phyloP scores from a whole-genome alignment of 2,329 filamentous ascomycete species.

The Macrophomina pseudophaseolina region DNA sequence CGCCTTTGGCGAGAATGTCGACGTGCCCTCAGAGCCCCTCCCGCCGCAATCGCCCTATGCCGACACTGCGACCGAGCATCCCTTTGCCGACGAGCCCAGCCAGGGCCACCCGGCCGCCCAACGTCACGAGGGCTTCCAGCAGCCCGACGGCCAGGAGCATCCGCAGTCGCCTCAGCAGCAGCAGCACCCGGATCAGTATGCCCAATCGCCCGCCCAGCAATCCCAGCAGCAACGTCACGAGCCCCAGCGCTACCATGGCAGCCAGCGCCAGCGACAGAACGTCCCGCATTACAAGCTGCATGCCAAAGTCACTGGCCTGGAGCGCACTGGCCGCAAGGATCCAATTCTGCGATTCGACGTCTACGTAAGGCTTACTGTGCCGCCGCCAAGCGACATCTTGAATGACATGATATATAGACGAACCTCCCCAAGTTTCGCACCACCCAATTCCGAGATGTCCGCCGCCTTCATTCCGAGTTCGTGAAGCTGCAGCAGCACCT shows the following conservation, averaged over 20 bases:
- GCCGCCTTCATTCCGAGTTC: constrained; percentile 94
- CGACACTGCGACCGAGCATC: constrained; percentile 29
- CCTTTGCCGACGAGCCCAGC: constrained; percentile 25
- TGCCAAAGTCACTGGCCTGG: constrained; percentile 91
- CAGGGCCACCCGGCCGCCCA: neutral
- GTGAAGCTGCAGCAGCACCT: constrained; percentile 94
- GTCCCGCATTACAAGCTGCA: constrained; percentile 83
- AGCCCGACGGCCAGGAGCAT: constrained; percentile 33
- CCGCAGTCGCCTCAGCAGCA: constrained; percentile 46
- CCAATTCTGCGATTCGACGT: constrained; percentile 95
- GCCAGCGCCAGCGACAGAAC: constrained; percentile 45
- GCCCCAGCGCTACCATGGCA: constrained; percentile 55
- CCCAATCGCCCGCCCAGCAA: constrained; percentile 41
- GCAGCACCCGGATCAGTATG: constrained; percentile 38
- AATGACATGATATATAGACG: constrained; percentile 63
- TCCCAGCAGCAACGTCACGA: constrained; percentile 46
- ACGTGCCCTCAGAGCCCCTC: constrained; percentile 48
- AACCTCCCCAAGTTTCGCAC: constrained; percentile 98
- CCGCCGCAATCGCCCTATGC: constrained; percentile 47
- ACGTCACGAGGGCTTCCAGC: constrained; percentile 30
- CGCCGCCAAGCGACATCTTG: neutral
- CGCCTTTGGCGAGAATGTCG: constrained; percentile 52
- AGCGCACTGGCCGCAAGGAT: constrained; percentile 93
- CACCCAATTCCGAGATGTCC: constrained; percentile 96
- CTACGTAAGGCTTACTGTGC: constrained; percentile 67